phyloP scores from a whole-genome alignment of 106 monocot species.

The Allium sativum region DNA sequence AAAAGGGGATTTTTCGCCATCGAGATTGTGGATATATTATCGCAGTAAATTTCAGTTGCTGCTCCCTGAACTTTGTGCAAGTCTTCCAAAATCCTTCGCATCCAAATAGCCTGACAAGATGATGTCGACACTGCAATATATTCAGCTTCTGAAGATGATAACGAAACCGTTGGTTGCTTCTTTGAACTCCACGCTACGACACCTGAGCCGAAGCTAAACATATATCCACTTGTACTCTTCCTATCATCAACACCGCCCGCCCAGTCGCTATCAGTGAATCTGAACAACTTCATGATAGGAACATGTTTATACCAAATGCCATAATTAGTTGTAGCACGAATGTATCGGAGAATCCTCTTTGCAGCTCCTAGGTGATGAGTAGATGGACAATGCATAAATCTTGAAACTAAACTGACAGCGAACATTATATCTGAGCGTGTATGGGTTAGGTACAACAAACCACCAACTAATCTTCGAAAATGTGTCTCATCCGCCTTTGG shows the following conservation, averaged over 20 bases:
- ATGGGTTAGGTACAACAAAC: slow-evolving; percentile 3
- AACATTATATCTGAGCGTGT: slow-evolving; percentile 13
- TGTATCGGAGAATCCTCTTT: slow-evolving; percentile 9
- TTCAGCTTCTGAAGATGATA: slow-evolving; percentile 19
- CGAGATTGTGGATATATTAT: slow-evolving; percentile 13
- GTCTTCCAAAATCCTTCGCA: slow-evolving; percentile 15
- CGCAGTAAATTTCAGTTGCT: neutral
- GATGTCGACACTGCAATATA: slow-evolving; percentile 4
- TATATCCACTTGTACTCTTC: slow-evolving; percentile 1
- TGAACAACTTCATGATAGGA: slow-evolving; percentile 1
- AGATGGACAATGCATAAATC: slow-evolving; percentile 19
- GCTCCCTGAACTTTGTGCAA: neutral
- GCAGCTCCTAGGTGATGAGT: slow-evolving; percentile 6
- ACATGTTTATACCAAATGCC: slow-evolving; percentile 9
- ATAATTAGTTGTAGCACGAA: slow-evolving; percentile 9
- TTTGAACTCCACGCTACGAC: slow-evolving; percentile 19
- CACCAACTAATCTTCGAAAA: slow-evolving; percentile 8
- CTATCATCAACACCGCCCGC: slow-evolving; percentile 4
- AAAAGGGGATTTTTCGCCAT: too few relatives aligned
- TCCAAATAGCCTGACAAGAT: slow-evolving; percentile 17
- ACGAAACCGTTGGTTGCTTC: slow-evolving; percentile 7
- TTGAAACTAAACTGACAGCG: slow-evolving; percentile 7
- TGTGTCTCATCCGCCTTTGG: neutral
- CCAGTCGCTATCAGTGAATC: slow-evolving; percentile 20
- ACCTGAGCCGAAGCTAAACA: slow-evolving; percentile 5